phyloP scores from a whole-genome alignment of 148 eudicot species.

The Heliosperma pusillum region DNA sequence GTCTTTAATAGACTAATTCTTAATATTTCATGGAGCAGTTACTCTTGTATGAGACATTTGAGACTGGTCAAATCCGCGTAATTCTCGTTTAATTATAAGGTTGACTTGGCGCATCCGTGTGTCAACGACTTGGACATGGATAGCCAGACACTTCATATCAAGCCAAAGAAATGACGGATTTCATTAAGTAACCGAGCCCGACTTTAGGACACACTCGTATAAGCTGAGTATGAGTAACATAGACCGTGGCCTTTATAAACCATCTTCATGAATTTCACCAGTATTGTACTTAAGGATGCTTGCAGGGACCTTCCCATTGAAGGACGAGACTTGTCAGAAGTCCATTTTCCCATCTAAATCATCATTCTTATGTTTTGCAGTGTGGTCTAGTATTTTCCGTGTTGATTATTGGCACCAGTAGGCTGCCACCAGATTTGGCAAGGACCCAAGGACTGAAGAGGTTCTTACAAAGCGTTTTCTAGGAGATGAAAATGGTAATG shows the following conservation, averaged over 20 bases:
- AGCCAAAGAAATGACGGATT: too few relatives aligned
- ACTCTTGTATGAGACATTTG: too few relatives aligned
- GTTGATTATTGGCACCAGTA: conserved; percentile 98
- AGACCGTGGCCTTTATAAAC: not conserved
- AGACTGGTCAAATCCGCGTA: too few relatives aligned
- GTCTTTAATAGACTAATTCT: not conserved
- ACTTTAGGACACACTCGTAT: not conserved
- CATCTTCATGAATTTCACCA: too few relatives aligned
- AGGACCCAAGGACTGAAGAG: conserved; percentile 91
- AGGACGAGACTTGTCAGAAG: conserved; percentile 82
- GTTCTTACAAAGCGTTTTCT: conserved; percentile 86
- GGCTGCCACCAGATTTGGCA: conserved; percentile 87
- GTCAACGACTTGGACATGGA: too few relatives aligned
- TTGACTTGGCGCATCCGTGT: not conserved
- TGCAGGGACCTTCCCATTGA: conserved; percentile 93
- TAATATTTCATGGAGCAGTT: not conserved
- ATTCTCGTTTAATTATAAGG: too few relatives aligned
- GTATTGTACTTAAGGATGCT: conserved; percentile 7
- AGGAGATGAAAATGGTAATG: conserved; percentile 74
- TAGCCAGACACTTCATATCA: too few relatives aligned
- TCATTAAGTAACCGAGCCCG: too few relatives aligned
- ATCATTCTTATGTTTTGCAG: conserved; percentile 35
- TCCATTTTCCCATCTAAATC: conserved; percentile 66
- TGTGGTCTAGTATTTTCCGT: conserved; percentile 98
- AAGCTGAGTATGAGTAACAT: not conserved